phyloP scores from a whole-genome alignment of 768 basidiomycete genomes.

The Suillus hirtellus region DNA sequence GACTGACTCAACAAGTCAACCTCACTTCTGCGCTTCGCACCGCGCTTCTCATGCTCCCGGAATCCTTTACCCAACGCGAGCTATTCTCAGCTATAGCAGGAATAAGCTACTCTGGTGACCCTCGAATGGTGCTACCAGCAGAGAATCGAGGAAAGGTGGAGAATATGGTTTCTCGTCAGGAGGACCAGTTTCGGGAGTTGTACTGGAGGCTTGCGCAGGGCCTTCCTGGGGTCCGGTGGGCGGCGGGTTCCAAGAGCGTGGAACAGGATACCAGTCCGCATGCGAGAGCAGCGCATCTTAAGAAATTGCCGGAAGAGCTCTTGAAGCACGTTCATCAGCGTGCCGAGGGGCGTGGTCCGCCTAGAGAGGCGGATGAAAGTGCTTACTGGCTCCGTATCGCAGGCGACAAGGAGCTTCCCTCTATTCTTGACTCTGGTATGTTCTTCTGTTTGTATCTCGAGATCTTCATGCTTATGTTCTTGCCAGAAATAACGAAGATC shows the following conservation, averaged over 20 bases:
- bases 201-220: conserved; percentile 81
- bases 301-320: conserved; percentile 74
- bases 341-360: conserved; percentile 33
- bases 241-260: conserved; percentile 45
- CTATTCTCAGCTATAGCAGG: conserved; percentile 86
- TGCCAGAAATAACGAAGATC: conserved; percentile 70
- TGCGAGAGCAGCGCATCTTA: conserved; percentile 71
- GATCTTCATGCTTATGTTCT: background rate
- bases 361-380: conserved; percentile 63
- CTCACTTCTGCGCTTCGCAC: conserved; percentile 86
- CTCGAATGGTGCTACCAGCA: conserved; percentile 90
- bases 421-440: conserved; percentile 56
- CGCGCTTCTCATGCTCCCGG: conserved; percentile 85
- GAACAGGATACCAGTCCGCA: conserved; percentile 75
- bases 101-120: conserved; percentile 87
- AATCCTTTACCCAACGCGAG: conserved; percentile 75
- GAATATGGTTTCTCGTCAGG: conserved; percentile 87
- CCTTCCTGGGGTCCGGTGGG: conserved; percentile 81
- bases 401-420: conserved; percentile 56
- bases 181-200: conserved; percentile 80
- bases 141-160: conserved; percentile 94
- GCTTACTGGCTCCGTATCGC: conserved; percentile 77
- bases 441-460: conserved; percentile 5
- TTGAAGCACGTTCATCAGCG: conserved; percentile 50
- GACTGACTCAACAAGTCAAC: conserved; percentile 92